Conservation (phyloP, 345 rosid species). For the Aquilaria sinensis region DNA sequence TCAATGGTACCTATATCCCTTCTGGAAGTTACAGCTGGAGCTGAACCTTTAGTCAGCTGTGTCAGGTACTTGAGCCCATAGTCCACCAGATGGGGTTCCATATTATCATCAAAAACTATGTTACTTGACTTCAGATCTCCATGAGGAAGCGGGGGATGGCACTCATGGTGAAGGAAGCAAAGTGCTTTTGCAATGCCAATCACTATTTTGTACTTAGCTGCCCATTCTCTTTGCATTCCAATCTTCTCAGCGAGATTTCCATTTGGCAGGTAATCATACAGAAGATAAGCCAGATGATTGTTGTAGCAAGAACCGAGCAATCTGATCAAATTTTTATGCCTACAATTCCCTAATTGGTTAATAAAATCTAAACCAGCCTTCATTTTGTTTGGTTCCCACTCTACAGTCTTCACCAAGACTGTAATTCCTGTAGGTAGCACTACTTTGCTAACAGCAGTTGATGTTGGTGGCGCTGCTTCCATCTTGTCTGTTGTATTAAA, state of each 20-base stretch:
- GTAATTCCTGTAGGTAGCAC: conserved; percentile 89
- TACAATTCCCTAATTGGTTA: conserved; percentile 55
- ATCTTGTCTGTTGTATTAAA: conserved; percentile 36
- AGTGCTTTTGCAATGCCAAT: conserved; percentile 80
- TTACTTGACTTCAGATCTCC: conserved; percentile 72
- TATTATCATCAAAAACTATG: conserved; percentile 56
- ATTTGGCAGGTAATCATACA: conserved; percentile 77
- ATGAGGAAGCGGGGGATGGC: conserved; percentile 79
- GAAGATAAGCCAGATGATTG: conserved; percentile 51
- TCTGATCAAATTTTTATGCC: conserved; percentile 74
- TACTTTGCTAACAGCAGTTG: conserved; percentile 51
- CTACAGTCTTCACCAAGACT: conserved; percentile 59
- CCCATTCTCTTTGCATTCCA: conserved; percentile 52
- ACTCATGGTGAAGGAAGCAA: conserved; percentile 86
- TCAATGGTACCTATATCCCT: conserved; percentile 29
- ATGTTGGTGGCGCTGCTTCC: conserved; percentile 29
- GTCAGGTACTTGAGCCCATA: conserved; percentile 55
- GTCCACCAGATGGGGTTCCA: conserved; percentile 69
- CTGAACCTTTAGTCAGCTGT: conserved; percentile 34
- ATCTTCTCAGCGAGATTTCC: conserved; percentile 65
- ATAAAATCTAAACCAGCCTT: conserved; percentile 33
- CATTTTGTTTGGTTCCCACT: conserved; percentile 42
- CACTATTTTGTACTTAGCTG: conserved; percentile 48
- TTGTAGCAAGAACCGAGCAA: conserved; percentile 87
- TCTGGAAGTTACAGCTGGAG: conserved; percentile 24